phyloP scores from a whole-genome alignment of 345 rosid genomes.

The Rhodamnia argentea region DNA sequence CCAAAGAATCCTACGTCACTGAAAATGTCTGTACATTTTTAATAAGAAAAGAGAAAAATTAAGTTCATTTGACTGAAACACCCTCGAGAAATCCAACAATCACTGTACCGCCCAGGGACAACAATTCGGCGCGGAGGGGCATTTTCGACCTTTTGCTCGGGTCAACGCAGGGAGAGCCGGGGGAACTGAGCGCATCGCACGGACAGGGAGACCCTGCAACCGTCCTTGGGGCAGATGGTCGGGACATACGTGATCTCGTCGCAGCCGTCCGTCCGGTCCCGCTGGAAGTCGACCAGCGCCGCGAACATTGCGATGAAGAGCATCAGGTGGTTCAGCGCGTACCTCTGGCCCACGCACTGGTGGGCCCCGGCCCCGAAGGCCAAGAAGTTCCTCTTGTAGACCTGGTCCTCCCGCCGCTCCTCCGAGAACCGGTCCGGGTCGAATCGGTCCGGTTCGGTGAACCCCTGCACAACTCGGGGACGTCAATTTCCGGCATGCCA shows the following conservation, averaged over 20 bases:
- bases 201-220: constrained; percentile 47
- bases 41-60: neutral
- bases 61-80: neutral
- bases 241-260: constrained; percentile 69
- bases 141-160: neutral
- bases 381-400: constrained; percentile 43
- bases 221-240: constrained; percentile 78
- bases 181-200: constrained; percentile 24
- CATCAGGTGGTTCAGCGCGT: constrained; percentile 70
- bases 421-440: constrained; percentile 73
- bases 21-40: neutral
- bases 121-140: neutral
- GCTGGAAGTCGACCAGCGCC: constrained; percentile 43
- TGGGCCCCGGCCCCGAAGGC: constrained; percentile 86
- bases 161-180: neutral
- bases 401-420: constrained; percentile 46
- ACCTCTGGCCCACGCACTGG: constrained; percentile 90
- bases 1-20: neutral
- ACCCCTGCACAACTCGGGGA: constrained; percentile 12
- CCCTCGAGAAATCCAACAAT: neutral
- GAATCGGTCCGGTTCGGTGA: constrained; percentile 54
- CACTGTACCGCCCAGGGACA: neutral
- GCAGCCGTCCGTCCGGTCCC: constrained; percentile 48
- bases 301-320: constrained; percentile 69
- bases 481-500: neutral